phyloP scores from a whole-genome alignment of 352 stramenopile species.

The Aphanomyces cochlioides region DNA sequence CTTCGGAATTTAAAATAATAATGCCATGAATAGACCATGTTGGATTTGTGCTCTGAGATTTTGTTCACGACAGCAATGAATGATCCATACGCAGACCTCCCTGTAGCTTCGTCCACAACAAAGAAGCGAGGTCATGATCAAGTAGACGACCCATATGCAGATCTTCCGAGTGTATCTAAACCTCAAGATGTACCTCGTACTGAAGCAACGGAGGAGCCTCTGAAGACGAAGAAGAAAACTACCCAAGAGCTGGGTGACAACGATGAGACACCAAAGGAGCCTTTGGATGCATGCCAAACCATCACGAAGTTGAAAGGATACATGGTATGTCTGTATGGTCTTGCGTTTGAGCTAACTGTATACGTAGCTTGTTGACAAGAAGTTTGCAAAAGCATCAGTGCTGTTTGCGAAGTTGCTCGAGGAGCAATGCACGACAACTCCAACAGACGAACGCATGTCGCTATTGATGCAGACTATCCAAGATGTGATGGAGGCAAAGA shows the following conservation, averaged over 20 bases:
- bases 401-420: conserved; percentile 52
- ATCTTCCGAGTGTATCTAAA: neutral
- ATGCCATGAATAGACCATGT: no score
- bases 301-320: conserved; percentile 60
- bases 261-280: conserved; percentile 28
- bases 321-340: conserved; percentile 40
- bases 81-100: conserved; percentile 24
- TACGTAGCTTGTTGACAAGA: conserved; percentile 60
- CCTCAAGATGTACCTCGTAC: neutral
- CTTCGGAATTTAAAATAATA: no score
- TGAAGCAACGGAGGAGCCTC: neutral
- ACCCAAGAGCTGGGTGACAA: no score
- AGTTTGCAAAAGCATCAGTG: conserved; percentile 61
- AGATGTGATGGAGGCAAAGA: conserved; percentile 46
- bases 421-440: conserved; percentile 38
- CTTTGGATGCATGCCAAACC: conserved; percentile 42
- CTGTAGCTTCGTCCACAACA: neutral
- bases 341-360: neutral
- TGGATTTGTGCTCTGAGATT: no score
- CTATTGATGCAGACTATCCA: conserved; percentile 50
- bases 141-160: conserved; percentile 2
- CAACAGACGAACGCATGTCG: conserved; percentile 33
- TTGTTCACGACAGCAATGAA: no score
- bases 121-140: neutral
- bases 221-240: no score